Conservation (phyloP, 139 green algal genomes). For the Chlamydomonas eustigma region DNA sequence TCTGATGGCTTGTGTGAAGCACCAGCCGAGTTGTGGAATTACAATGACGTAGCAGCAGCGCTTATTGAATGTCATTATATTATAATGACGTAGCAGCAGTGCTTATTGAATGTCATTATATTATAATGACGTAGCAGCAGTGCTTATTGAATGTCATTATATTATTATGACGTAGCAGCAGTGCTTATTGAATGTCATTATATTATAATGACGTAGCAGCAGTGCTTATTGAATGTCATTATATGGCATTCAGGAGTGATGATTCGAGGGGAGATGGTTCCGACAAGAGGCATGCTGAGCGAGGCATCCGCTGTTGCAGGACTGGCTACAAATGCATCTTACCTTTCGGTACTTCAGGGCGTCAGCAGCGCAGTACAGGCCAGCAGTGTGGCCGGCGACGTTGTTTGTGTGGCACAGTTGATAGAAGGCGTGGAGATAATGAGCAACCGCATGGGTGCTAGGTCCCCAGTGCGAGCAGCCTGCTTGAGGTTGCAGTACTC, state of each 20-base stretch:
- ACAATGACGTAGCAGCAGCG: no score
- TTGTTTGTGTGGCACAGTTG: slow-evolving; percentile 12
- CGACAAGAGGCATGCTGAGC: not conserved
- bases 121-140: no score
- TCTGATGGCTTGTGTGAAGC: no score
- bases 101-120: no score
- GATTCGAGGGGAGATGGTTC: not conserved
- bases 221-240: no score
- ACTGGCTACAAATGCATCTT: not conserved
- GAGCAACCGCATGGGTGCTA: not conserved
- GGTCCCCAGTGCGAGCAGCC: slow-evolving; percentile 17
- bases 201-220: no score
- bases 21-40: no score
- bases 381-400: not conserved
- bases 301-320: not conserved
- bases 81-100: no score
- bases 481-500: slow-evolving; percentile 25
- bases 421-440: slow-evolving; percentile 19
- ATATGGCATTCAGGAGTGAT: not conserved
- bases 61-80: no score
- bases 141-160: no score
- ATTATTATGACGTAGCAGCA: no score
- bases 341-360: not conserved
- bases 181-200: no score
- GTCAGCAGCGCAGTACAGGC: not conserved